A percentile compares a stretch with the other conserved stretches of the same genome.
Conservation (phyloP, 139 green algal genomes). For the Pedinophyceae sp. region DNA sequence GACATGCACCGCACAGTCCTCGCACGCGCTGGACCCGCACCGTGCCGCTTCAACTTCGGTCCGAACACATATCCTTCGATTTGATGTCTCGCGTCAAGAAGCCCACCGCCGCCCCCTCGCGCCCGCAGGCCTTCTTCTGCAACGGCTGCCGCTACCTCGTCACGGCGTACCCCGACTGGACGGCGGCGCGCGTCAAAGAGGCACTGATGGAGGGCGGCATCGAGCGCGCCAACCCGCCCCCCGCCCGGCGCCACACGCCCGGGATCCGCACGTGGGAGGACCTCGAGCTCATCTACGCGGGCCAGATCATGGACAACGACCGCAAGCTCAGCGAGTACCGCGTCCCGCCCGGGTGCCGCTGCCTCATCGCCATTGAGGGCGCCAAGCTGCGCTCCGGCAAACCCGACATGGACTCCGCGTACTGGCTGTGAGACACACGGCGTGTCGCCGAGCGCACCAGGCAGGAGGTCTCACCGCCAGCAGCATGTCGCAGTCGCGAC, state of each 20-base stretch:
- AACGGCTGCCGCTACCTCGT: background rate
- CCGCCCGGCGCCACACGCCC: constrained; percentile 1
- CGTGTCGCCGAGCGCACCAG: no score
- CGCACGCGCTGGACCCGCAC: no score
- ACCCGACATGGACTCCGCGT: constrained; percentile 4
- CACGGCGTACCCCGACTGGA: background rate
- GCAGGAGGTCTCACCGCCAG: no score
- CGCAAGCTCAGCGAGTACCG: constrained; percentile 8
- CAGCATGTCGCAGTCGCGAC: no score
- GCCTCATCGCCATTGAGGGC: constrained; percentile 8
- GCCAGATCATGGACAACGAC: constrained; percentile 7
- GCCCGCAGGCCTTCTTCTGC: background rate
- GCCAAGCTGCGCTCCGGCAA: constrained; percentile 6
- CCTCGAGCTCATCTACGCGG: constrained; percentile 9
- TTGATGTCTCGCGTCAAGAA: no score
- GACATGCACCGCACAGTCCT: no score
- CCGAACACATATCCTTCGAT: no score
- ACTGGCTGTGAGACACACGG: constrained; percentile 13
- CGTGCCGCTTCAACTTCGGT: no score
- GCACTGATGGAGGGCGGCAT: constrained; percentile 7
- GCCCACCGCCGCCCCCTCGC: no score
- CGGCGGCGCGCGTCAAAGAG: constrained; percentile 3
- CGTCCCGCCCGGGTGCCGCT: constrained; percentile 8
- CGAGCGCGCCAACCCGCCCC: constrained; percentile 3
- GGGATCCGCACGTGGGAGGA: constrained; percentile 4